phyloP scores from a whole-genome alignment of 306 rosid genomes.

The Corylus avellana region DNA sequence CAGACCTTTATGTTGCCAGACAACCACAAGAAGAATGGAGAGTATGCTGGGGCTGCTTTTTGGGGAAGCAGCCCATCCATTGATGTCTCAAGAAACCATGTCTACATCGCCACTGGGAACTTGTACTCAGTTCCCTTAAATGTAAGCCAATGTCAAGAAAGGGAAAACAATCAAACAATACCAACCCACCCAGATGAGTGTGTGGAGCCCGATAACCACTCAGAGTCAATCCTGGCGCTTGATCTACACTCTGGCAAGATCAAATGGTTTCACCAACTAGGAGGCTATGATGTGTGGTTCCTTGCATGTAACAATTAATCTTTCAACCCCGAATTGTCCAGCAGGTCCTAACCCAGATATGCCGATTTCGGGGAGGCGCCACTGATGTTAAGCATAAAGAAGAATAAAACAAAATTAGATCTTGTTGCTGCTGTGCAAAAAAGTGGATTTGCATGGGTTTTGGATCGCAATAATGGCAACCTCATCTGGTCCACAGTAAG shows the following conservation, averaged over 20 bases:
- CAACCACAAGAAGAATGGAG: conserved; percentile 29
- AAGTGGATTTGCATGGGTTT: conserved; percentile 69
- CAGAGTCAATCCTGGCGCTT: too few relatives aligned
- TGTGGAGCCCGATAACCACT: too few relatives aligned
- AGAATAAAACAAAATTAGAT: conserved; percentile 37
- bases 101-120: conserved; percentile 63
- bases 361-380: conserved; percentile 74
- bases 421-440: conserved; percentile 63
- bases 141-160: conserved; percentile 48
- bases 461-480: conserved; percentile 53
- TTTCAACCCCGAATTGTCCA: conserved; percentile 46
- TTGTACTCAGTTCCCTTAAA: conserved; percentile 48
- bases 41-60: conserved; percentile 60
- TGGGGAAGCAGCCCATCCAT: conserved; percentile 86
- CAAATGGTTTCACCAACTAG: conserved; percentile 58
- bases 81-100: conserved; percentile 42
- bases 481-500: conserved; percentile 46
- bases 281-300: conserved; percentile 76
- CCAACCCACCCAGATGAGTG: conserved; percentile 41
- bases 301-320: conserved; percentile 45
- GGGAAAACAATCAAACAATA: conserved; percentile 39
- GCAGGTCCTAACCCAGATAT: conserved; percentile 52
- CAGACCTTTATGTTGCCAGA: conserved; percentile 59
- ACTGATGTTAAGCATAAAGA: conserved; percentile 38
- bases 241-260: conserved; percentile 36